phyloP scores from a whole-genome alignment of 345 rosid species.

The Syzygium grande region DNA sequence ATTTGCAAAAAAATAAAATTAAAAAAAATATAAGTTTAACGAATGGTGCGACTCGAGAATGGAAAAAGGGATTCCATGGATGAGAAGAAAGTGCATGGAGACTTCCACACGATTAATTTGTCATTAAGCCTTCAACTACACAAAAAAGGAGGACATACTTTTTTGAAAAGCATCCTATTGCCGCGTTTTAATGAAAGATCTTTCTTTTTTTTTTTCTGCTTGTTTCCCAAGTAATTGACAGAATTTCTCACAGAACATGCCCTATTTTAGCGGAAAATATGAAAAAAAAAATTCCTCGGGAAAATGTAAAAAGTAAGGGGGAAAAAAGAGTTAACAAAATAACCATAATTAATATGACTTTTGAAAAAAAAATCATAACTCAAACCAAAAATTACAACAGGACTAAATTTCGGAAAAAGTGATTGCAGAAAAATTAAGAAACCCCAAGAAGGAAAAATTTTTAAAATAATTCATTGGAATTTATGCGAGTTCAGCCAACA shows the following conservation, averaged over 20 bases:
- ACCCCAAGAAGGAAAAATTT: not conserved
- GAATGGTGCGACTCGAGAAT: not conserved
- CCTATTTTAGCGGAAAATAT: not conserved
- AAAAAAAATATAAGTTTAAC: not conserved
- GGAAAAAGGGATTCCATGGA: not conserved
- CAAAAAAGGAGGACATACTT: not conserved
- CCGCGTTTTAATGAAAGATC: not conserved
- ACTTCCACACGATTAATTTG: not conserved
- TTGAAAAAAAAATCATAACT: not conserved
- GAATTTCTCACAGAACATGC: not conserved
- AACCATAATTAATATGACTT: not conserved
- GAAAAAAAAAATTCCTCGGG: not conserved
- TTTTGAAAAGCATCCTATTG: not conserved
- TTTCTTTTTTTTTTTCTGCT: not conserved
- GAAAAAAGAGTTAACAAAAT: not conserved
- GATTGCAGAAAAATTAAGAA: not conserved
- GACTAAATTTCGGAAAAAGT: not conserved
- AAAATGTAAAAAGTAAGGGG: not conserved
- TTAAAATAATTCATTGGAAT: not conserved
- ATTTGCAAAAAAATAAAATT: not conserved
- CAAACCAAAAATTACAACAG: not conserved
- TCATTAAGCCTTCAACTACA: not conserved
- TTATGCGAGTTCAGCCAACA: not conserved
- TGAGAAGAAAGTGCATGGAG: not conserved
- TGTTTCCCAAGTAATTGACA: not conserved